Percentiles rank a stretch among this genome's conserved stretches.
Conservation (phyloP, 148 eudicot genomes). For the Camellia sinensis region DNA sequence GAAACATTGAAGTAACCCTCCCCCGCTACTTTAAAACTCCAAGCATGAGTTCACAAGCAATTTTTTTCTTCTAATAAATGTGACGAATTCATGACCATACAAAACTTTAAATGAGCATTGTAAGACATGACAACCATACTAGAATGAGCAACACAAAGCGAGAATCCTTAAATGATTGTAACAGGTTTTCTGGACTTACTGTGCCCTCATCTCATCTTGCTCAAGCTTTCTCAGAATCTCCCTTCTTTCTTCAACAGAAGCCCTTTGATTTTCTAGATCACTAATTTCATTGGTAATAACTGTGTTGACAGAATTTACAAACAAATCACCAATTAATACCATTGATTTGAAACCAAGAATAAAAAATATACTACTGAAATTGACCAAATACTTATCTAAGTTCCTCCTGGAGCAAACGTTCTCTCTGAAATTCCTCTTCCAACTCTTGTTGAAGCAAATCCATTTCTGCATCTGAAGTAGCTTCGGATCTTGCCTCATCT, state of each 20-base stretch:
- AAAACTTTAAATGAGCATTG: neutral
- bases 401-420: constrained; percentile 54
- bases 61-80: neutral
- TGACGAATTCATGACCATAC: neutral
- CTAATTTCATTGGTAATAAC: constrained; percentile 51
- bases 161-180: neutral
- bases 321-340: constrained; percentile 31
- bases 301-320: constrained; percentile 40
- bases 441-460: constrained; percentile 57
- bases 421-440: constrained; percentile 56
- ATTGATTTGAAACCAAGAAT: constrained; percentile 11
- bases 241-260: constrained; percentile 55
- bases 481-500: constrained; percentile 58
- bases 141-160: neutral
- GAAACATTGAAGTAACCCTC: neutral
- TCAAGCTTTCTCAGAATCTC: constrained; percentile 52
- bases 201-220: constrained; percentile 54
- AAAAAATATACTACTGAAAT: neutral
- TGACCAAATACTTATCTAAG: constrained; percentile 70
- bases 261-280: constrained; percentile 56
- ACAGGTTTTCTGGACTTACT: constrained; percentile 42
- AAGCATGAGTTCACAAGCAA: neutral
- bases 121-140: neutral
- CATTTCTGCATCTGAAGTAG: constrained; percentile 54
- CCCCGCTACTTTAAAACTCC: neutral